Evolutionary conservation across 2,329 filamentous ascomycete species (phyloP).

Genomic region (Apiospora sp.): DNA sequence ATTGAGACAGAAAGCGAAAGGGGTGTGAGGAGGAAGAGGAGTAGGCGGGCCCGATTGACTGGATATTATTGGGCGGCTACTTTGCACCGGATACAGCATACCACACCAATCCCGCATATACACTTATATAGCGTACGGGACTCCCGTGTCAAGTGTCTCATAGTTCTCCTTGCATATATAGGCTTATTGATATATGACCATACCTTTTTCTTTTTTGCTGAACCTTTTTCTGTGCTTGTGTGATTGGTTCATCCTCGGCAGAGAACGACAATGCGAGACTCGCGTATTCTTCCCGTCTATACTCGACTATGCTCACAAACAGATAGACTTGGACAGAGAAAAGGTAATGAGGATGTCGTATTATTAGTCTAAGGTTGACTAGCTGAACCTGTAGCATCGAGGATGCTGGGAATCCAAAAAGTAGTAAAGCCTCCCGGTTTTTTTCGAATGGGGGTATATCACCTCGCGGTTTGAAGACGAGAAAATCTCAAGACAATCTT

Average conservation of each 20-base stretch:
- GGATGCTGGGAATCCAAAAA: not conserved
- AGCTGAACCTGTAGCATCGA: not conserved
- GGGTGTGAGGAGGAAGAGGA: not conserved
- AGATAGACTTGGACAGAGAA: not conserved
- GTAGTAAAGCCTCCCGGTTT: not conserved
- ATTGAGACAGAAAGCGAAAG: not conserved
- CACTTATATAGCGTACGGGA: not conserved
- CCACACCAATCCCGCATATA: not conserved
- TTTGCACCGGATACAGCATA: not conserved
- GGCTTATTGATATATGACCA: not conserved
- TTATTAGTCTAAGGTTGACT: not conserved
- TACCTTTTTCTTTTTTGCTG: no score
- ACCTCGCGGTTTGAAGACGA: conserved; percentile 1
- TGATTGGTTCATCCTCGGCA: not conserved
- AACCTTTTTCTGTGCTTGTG: not conserved
- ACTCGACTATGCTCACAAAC: not conserved
- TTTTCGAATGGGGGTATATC: not conserved
- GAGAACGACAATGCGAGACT: no score
- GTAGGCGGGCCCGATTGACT: not conserved
- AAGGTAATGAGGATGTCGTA: not conserved
- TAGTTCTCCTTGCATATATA: conserved; percentile 16
- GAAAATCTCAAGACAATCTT: conserved; percentile 13
- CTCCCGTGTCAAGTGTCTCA: not conserved
- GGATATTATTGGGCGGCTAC: not conserved
- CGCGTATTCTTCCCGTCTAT: not conserved